Conservation (phyloP, 805 yeast species). For the Saturnispora gosingensis region DNA sequence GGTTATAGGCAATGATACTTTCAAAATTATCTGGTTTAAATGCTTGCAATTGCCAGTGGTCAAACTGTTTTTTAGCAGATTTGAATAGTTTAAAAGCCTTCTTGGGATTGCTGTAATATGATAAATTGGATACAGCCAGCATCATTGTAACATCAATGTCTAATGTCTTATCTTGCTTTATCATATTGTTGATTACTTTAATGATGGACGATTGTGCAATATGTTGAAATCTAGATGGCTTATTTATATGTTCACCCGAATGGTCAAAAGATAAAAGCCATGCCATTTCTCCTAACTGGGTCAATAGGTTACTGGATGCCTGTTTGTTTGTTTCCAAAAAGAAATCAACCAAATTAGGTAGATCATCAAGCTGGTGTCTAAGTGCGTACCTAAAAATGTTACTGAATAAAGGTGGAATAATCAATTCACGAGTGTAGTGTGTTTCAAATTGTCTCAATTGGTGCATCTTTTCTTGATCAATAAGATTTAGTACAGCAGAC, state of each 20-base stretch:
- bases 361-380: constrained; percentile 15
- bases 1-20: constrained; percentile 3
- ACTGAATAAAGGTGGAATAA: constrained; percentile 22
- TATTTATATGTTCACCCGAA: constrained; percentile 19
- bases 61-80: constrained; percentile 24
- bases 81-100: constrained; percentile 21
- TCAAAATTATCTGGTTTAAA: constrained; percentile 26
- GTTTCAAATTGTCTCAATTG: constrained; percentile 16
- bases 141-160: constrained; percentile 21
- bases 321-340: constrained; percentile 13
- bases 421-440: constrained; percentile 13
- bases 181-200: constrained; percentile 16
- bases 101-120: constrained; percentile 17
- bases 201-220: constrained; percentile 22
- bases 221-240: constrained; percentile 17
- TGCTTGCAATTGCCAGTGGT: constrained; percentile 25
- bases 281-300: constrained; percentile 23
- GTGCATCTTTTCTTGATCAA: constrained; percentile 24
- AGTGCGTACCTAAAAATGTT: constrained; percentile 21
- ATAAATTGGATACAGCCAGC: constrained; percentile 23
- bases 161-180: constrained; percentile 10
- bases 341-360: constrained; percentile 17
- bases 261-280: constrained; percentile 25
- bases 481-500: constrained; percentile 12
- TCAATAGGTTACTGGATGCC: constrained; percentile 11